Evolutionary conservation across 176 grass and related monocot genomes (phyloP).

Genomic region (Carex littledalei): DNA sequence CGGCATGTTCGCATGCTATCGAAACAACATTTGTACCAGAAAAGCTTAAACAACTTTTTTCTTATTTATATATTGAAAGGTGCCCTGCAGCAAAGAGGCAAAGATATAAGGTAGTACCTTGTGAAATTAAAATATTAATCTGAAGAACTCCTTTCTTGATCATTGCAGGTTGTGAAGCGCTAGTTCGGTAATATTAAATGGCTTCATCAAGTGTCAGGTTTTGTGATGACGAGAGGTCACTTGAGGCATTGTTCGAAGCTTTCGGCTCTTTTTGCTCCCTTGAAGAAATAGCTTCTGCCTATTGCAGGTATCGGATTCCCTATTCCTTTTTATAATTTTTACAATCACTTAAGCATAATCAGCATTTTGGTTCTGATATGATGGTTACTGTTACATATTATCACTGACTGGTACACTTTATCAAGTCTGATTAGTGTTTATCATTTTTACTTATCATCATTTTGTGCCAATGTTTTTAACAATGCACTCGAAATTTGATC

Average conservation of each 20-base stretch:
- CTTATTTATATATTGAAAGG: not conserved
- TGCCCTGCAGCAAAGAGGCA: not conserved
- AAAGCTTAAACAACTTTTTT: not conserved
- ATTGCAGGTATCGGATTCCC: slow-evolving; percentile 22
- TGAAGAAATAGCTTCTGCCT: slow-evolving; percentile 82
- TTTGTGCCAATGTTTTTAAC: not conserved
- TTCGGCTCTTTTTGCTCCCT: slow-evolving; percentile 61
- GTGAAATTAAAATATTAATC: not conserved
- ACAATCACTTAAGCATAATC: not conserved
- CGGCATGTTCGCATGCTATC: not conserved
- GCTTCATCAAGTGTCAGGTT: not conserved
- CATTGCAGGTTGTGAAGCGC: not conserved
- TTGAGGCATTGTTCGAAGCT: slow-evolving; percentile 64
- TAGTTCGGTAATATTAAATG: not conserved
- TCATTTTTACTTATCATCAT: not conserved
- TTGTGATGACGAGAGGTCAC: slow-evolving; percentile 47
- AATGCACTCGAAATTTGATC: not conserved
- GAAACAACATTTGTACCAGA: not conserved
- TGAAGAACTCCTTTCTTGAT: not conserved
- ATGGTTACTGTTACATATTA: not conserved
- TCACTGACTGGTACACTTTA: not conserved
- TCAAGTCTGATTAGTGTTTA: not conserved
- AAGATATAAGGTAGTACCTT: not conserved
- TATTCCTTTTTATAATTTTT: not conserved
- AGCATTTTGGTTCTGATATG: not conserved